Evolutionary conservation across 495 filamentous ascomycete species (phyloP).

Genomic region (Penicillium canariense): DNA sequence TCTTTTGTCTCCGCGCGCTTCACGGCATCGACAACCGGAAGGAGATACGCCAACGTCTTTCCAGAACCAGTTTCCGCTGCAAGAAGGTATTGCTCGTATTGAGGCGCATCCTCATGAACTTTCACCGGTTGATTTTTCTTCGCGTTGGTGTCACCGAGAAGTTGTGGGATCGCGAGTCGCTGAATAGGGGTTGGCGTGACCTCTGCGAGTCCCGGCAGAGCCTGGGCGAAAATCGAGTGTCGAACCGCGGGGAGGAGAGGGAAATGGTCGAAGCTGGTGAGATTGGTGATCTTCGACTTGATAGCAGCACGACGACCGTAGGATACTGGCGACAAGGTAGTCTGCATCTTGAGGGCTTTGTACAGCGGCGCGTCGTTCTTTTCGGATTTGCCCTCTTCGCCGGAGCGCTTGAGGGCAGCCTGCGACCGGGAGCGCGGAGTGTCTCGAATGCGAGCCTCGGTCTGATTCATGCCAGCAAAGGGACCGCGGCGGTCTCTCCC

Average conservation of each 20-base stretch:
- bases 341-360: constrained; percentile 95
- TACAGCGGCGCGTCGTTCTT: constrained; percentile 53
- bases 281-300: constrained; percentile 64
- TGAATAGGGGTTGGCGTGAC: constrained; percentile 84
- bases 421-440: constrained; percentile 36
- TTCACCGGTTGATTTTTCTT: constrained; percentile 27
- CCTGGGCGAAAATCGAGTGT: constrained; percentile 67
- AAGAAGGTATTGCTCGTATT: constrained; percentile 74
- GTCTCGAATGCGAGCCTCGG: constrained; percentile 55
- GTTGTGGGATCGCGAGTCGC: constrained; percentile 75
- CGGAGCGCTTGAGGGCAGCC: constrained; percentile 39
- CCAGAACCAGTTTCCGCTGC: constrained; percentile 97
- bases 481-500: constrained; percentile 54
- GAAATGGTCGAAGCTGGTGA: constrained; percentile 79
- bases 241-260: constrained; percentile 68
- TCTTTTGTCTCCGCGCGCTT: constrained; percentile 74
- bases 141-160: constrained; percentile 53
- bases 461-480: constrained; percentile 78
- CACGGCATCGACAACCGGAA: constrained; percentile 77
- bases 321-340: constrained; percentile 65
- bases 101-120: constrained; percentile 28
- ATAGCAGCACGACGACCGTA: constrained; percentile 67
- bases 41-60: constrained; percentile 88
- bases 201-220: constrained; percentile 66
- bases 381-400: constrained; percentile 30